These are phyloP conservation scores for Aspergillus floridensis DNA, from an alignment of 2,329 filamentous ascomycete species.

Conservation along the genomic window DNA sequence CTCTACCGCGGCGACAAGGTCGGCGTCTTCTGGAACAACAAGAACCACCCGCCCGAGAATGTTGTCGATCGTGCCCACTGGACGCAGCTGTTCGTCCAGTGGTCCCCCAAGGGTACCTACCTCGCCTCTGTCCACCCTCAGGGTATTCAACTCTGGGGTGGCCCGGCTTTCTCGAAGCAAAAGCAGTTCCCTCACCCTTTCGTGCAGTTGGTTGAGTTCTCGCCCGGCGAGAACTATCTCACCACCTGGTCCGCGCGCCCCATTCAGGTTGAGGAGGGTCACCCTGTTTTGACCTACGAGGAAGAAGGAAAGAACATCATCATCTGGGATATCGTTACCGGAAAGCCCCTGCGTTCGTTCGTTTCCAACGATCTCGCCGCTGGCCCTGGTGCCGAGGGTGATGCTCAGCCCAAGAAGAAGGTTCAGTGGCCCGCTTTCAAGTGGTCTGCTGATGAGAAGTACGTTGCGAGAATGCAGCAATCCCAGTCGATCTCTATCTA, in stretches of 20 bases:
- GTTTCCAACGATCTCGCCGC: constrained; percentile 72
- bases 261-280: constrained; percentile 85
- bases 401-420: constrained; percentile 78
- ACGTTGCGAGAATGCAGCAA: constrained; percentile 86
- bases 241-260: constrained; percentile 96
- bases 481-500: constrained; percentile 88
- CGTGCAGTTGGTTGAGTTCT: constrained; percentile 95
- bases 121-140: constrained; percentile 93
- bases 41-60: constrained; percentile 81
- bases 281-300: constrained; percentile 73
- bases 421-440: constrained; percentile 99
- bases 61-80: constrained; percentile 92
- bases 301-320: constrained; percentile 99
- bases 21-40: constrained; percentile 97
- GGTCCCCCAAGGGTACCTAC: constrained; percentile 93
- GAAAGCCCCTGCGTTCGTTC: constrained; percentile 88
- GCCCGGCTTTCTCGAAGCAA: constrained; percentile 81
- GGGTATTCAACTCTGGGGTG: constrained; percentile 97
- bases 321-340: constrained; percentile 93
- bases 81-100: constrained; percentile 97
- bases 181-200: constrained; percentile 93
- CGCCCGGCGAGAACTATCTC: constrained; percentile 85
- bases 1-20: constrained; percentile 92
- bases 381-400: constrained; percentile 58
- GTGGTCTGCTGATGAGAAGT: constrained; percentile 97